Evolutionary conservation across 768 basidiomycete species (phyloP), one percentile per base, ranked within the genome.

Genomic region (Phlebiopsis gigantea): DNA sequence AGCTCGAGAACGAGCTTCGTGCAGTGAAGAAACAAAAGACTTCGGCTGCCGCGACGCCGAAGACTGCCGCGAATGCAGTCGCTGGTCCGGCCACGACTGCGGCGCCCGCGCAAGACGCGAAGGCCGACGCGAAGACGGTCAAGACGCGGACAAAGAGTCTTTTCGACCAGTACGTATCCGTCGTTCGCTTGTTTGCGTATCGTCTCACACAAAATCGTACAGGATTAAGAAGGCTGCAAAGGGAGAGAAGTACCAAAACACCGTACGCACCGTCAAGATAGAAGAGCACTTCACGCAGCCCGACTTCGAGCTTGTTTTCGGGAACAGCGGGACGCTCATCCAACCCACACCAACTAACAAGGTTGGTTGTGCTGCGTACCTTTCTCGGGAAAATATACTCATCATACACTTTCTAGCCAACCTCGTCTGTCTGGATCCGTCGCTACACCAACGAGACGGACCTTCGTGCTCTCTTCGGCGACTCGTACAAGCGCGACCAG

Each of bases 271-370:
- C 1, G 47, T 59, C n/a, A 55, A 55, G 24, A 28, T 59, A 22
- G 58, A 59, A 29, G 58, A 59, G 15, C 58, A 59, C 29, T 59
- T 59, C 48, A 41, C 46, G 3, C 46, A 49, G 19, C 46, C 46
- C 24, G 58, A 59, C 58, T 59, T 59, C 22, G 53, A 59, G 2
- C 58, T 59, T 19, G 58, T 59, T 17, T 59, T 59, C 42, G 58
- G 58, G 2, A 55, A 42, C 48, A 55, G 53, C 53, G 58, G 58
- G 8, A 47, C 39, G 53, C 48, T 59, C 26, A 19, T 55, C 2
- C 58, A 59, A 29, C 58, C 58, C 1, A 59, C 58, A 8, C 7
- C 52, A 1, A 31, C 52, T 5, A 59, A 59, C 48, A 55, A 59
- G 58, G 58, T 59, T 19, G 21, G 57, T 52, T 21, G 22, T 28